Base-by-base conservation (phyloP, 768 basidiomycete genomes). In the Lactifluus rugatus region DNA sequence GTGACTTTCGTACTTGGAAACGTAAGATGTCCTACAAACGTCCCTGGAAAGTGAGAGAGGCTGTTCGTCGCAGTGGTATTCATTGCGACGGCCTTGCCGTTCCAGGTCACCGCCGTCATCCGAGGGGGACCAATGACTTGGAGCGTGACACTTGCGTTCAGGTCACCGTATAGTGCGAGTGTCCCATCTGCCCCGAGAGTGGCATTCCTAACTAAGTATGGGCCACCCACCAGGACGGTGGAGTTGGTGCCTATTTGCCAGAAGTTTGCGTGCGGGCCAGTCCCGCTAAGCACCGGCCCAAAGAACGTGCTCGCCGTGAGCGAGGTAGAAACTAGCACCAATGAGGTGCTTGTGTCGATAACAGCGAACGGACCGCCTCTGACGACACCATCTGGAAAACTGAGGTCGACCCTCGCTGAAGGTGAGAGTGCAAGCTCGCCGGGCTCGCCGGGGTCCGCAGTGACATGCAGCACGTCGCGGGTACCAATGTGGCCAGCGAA, bases 231-330 rank as follows among this genome's bases (percentile, higher is more conserved):
- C 1, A 93, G 73, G 25, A 87, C 74, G 11, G 84, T 81, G 3
- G 75, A 68, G 64, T 90, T 89, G 23, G 85, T 83, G 26, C 89
- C 89, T 51, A 88, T 72, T 52, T 81, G 75, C 84, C 85, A 91
- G 74, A 75, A 90, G 63, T 79, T 81, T 42, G 72, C 73, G 55
- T 84, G 75, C 13, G 76, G 73, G 28, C 76, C 70, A 3, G 66
- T 69, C 5, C 68, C 62, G 6, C 66, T 62, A 44, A 91, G 74
- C 17, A 80, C 76, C 1, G 91, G 91, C 5, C 84, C 76, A 83
- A 86, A 93, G 73, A 89, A 89, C 0, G 83, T 84, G 31, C 76
- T 79, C 2, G 84, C 83, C 0, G 85, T 85, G 14, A 66, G 71
- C 0, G 81, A 76, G 65, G 91, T 88, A 7, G 81, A 79, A 64